phyloP scores from a whole-genome alignment of 2,329 filamentous ascomycete genomes.

The Arthrobotrys entomopaga region DNA sequence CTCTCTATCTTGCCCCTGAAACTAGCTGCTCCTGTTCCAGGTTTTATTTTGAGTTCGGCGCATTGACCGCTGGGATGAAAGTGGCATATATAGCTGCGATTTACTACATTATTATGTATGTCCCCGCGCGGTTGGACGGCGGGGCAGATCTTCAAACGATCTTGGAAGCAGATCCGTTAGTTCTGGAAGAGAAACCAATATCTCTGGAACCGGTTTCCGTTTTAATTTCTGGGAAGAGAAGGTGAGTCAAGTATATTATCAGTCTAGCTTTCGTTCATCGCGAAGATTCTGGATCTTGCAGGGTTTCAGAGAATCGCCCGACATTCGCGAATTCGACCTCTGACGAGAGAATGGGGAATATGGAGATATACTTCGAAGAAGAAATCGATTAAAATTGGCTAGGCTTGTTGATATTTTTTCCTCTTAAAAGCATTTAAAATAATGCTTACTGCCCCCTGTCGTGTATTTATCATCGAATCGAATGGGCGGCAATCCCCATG shows the following conservation, averaged over 20 bases:
- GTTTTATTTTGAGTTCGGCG: slow-evolving; percentile 31
- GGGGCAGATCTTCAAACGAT: slow-evolving; percentile 41
- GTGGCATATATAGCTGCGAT: slow-evolving; percentile 24
- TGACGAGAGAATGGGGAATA: slow-evolving; percentile 10
- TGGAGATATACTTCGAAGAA: slow-evolving; percentile 23
- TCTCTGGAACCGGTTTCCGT: slow-evolving; percentile 26
- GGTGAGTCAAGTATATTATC: slow-evolving; percentile 4
- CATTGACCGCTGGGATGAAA: slow-evolving; percentile 32
- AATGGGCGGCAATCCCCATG: slow-evolving; percentile 1
- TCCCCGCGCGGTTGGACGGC: slow-evolving; percentile 47
- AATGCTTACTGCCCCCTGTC: background rate
- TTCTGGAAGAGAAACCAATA: slow-evolving; percentile 34
- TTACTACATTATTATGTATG: no score
- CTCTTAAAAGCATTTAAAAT: no score
- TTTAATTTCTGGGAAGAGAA: background rate
- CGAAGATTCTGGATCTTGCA: slow-evolving; percentile 48
- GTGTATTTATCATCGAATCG: background rate
- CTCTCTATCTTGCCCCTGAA: slow-evolving; percentile 2
- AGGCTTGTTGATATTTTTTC: slow-evolving; percentile 3
- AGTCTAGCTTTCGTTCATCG: slow-evolving; percentile 13
- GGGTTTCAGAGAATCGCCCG: slow-evolving; percentile 47
- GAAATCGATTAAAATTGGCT: slow-evolving; percentile 41
- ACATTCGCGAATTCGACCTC: slow-evolving; percentile 31
- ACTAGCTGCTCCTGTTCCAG: slow-evolving; percentile 18
- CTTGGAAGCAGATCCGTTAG: slow-evolving; percentile 38